phyloP scores from a whole-genome alignment of 345 rosid genomes.

The Conringia planisiliqua region DNA sequence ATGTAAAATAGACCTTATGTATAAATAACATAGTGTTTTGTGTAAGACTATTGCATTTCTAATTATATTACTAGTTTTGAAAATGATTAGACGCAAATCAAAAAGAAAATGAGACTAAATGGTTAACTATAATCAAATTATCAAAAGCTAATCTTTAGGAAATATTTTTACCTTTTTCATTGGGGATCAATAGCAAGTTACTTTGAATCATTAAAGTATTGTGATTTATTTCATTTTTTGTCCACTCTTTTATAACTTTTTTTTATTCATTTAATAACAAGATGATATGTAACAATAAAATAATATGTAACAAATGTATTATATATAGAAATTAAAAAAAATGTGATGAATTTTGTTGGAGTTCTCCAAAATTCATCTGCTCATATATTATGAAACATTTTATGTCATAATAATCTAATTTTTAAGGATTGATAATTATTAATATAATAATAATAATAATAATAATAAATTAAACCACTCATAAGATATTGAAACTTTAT shows the following conservation, averaged over 20 bases:
- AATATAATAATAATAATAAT: neutral
- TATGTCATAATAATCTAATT: neutral
- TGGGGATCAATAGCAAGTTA: neutral
- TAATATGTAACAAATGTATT: neutral
- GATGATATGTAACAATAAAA: neutral
- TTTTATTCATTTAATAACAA: neutral
- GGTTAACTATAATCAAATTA: neutral
- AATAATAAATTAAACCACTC: neutral
- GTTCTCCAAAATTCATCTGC: neutral
- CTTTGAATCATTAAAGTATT: neutral
- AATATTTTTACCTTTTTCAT: neutral
- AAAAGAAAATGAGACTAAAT: neutral
- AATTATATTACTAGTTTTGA: neutral
- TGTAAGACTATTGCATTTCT: neutral
- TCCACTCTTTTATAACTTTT: neutral
- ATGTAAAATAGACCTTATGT: neutral
- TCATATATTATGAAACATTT: neutral
- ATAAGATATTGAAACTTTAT: constrained; percentile 8
- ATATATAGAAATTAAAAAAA: no score
- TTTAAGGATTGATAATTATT: neutral
- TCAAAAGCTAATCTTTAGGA: neutral
- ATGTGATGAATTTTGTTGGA: no score
- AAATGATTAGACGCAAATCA: neutral
- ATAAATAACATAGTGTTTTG: neutral
- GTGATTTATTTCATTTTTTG: neutral